phyloP scores from a whole-genome alignment of 2,329 filamentous ascomycete genomes.

The Talaromyces rugulosus region DNA sequence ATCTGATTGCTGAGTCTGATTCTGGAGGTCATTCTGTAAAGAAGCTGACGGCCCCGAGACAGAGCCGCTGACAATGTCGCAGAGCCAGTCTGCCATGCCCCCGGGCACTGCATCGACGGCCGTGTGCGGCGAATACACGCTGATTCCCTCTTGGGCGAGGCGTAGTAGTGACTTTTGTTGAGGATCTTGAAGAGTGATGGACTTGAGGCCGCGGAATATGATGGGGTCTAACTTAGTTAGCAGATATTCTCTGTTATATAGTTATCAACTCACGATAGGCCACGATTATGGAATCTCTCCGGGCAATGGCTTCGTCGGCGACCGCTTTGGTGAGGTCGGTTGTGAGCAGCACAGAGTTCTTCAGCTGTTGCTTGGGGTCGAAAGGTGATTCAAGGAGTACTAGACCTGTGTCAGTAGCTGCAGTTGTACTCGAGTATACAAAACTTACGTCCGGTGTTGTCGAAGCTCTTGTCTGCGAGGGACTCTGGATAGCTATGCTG shows the following conservation, averaged over 20 bases:
- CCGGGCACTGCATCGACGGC: slow-evolving; percentile 81
- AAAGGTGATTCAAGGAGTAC: slow-evolving; percentile 67
- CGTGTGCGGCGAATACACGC: slow-evolving; percentile 94
- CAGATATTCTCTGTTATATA: neutral
- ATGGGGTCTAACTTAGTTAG: slow-evolving; percentile 66
- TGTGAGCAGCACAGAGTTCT: slow-evolving; percentile 70
- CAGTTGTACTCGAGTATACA: neutral
- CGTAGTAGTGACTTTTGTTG: slow-evolving; percentile 83
- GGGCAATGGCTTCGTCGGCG: slow-evolving; percentile 79
- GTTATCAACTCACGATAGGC: slow-evolving; percentile 67
- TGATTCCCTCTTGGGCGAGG: slow-evolving; percentile 80
- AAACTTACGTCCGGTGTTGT: slow-evolving; percentile 76
- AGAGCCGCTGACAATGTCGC: slow-evolving; percentile 68
- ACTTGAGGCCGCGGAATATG: slow-evolving; percentile 90
- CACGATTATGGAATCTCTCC: slow-evolving; percentile 73
- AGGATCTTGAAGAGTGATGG: slow-evolving; percentile 74
- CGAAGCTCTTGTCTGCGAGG: slow-evolving; percentile 84
- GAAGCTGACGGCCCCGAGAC: slow-evolving; percentile 15
- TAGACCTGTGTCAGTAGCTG: slow-evolving; percentile 25
- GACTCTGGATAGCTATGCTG: slow-evolving; percentile 73
- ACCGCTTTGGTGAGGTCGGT: slow-evolving; percentile 89
- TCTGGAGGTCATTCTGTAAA: neutral
- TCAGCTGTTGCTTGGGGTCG: slow-evolving; percentile 51
- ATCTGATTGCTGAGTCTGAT: neutral
- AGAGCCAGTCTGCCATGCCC: slow-evolving; percentile 92